These are phyloP conservation scores for Kodamaea hsintzibuensis DNA, from an alignment of 805 yeast species.

Conservation along the genomic window DNA sequence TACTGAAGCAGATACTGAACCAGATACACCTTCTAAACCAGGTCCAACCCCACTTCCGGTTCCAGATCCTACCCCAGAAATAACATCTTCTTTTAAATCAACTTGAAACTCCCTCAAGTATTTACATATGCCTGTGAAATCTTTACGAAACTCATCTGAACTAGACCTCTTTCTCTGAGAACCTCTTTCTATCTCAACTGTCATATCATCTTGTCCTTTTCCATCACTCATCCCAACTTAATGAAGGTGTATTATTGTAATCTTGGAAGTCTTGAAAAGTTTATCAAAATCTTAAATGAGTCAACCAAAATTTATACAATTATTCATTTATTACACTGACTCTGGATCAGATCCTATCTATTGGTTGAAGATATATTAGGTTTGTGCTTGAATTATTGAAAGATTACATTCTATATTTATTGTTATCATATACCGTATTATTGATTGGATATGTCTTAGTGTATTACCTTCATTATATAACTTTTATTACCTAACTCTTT, in stretches of 20 bases:
- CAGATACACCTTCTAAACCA: neutral
- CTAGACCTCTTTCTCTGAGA: neutral
- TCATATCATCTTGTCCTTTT: neutral
- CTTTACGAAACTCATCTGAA: conserved; percentile 1
- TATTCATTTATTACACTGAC: neutral
- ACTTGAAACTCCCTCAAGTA: conserved; percentile 26
- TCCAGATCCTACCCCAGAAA: neutral
- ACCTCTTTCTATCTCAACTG: neutral
- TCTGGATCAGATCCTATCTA: neutral
- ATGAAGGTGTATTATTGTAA: neutral
- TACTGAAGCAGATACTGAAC: conserved; percentile 10
- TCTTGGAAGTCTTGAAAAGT: neutral
- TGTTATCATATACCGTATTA: too few species aligned
- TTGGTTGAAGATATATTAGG: neutral
- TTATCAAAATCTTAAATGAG: neutral
- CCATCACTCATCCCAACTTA: neutral
- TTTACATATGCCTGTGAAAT: conserved; percentile 20
- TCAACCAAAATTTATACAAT: neutral
- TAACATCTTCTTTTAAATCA: conserved; percentile 1
- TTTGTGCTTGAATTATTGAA: too few species aligned
- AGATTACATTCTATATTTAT: too few species aligned
- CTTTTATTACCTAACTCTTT: too few species aligned
- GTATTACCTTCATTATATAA: too few species aligned
- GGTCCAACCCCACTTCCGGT: neutral
- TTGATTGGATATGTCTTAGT: too few species aligned